Evolutionary conservation across 2,329 filamentous ascomycete genomes (phyloP), one percentile per base, ranked within the genome.

Genomic region (Hymenoscyphus infarciens): DNA sequence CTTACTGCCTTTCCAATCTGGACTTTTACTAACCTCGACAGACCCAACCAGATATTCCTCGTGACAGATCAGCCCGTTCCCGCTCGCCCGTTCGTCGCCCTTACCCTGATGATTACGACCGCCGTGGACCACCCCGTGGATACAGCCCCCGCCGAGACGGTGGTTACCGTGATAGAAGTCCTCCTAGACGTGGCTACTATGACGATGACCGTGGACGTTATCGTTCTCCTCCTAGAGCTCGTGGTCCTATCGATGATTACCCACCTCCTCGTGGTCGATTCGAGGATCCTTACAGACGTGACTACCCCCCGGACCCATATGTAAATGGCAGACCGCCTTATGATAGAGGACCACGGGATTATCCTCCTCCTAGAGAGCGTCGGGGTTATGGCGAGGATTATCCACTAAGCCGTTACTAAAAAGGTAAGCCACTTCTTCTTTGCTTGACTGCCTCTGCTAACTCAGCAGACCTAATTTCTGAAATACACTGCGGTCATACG

Each of bases 111-210:
- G 90, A 95, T 71, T 93, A 95, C 75, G 89, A 93, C 68, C 88
- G 92, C 71, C 91, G 94, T 72, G 89, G 88, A 54, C 89, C 91
- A 64, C 86, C 87, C 63, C 86, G 91, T 70, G 91, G 88, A 64
- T 97, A 96, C 76, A 96, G 90, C 76, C 93, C 92, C 88, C 87
- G 90, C 68, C 85, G 83, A 57, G 87, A 90, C 65, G 57, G 45
- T 35, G 57, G 57, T 38, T 97, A 97, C 77, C 92, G 94, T 74
- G 92, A 96, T 73, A 88, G 93, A 71, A 94, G 91, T 73, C 89
- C 89, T 62, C 88, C 84, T 61, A 83, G 89, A 64, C 88, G 91
- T 69, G 90, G 94, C 64, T 96, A 97, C 78, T 96, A 97, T 78
- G 96, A 97, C 77, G 88, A 91, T 56, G 91, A 94, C 67, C 87